Percentiles rank a stretch among this genome's conserved stretches.
phyloP scores from a whole-genome alignment of 2,329 filamentous ascomycete genomes.

The Scedosporium aurantiacum region DNA sequence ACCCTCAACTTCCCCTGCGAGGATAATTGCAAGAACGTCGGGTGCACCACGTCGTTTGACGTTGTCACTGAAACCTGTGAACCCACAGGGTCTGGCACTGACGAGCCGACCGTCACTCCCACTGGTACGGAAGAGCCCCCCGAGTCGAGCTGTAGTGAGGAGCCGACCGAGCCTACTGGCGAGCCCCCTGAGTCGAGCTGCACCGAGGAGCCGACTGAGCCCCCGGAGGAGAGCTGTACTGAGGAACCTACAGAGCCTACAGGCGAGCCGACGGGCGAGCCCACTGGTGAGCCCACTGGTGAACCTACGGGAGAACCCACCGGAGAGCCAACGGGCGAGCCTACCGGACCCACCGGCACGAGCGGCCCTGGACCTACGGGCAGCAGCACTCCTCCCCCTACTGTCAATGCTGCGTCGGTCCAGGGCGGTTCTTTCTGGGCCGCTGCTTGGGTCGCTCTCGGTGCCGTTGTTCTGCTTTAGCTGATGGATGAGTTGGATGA shows the following conservation, averaged over 20 bases:
- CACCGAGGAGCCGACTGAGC: not conserved
- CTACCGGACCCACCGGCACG: not conserved
- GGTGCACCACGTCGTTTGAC: constrained; percentile 1
- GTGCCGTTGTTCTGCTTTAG: not conserved
- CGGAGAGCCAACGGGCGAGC: not conserved
- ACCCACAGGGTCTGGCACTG: not conserved
- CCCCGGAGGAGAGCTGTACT: not conserved
- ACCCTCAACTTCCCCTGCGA: constrained; percentile 7
- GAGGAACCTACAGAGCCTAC: not conserved
- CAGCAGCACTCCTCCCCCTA: not conserved
- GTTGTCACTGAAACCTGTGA: not conserved
- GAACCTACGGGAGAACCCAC: not conserved
- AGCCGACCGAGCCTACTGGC: not conserved
- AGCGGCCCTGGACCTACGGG: not conserved
- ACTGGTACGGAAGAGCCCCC: not conserved
- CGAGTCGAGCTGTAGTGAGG: not conserved
- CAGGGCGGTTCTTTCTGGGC: not conserved
- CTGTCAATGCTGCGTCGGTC: not conserved
- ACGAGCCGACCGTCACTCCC: not conserved
- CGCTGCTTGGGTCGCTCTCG: not conserved
- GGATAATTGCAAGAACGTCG: not conserved
- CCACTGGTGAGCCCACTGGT: not conserved
- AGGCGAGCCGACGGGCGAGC: not conserved
- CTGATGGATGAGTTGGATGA: not conserved
- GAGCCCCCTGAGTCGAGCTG: not conserved